Percentiles rank a stretch among this genome's conserved stretches.
phyloP scores from a whole-genome alignment of 2,329 filamentous ascomycete genomes.

The Cladosporium sphaerospermum region DNA sequence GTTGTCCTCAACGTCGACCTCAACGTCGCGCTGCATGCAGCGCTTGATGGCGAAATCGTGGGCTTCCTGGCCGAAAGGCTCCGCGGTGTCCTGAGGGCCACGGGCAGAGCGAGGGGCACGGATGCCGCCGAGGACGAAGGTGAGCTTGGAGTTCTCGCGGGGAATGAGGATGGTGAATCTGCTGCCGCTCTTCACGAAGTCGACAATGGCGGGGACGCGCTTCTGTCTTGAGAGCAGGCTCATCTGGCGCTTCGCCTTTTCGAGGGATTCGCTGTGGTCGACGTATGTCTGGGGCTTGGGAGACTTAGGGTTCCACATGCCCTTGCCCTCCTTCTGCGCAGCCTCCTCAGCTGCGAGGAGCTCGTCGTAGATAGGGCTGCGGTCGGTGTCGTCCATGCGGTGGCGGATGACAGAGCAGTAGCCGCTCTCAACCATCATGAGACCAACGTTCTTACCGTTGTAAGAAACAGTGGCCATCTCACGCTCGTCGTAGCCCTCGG shows the following conservation, averaged over 20 bases:
- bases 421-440: conserved; percentile 82
- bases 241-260: conserved; percentile 93
- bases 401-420: conserved; percentile 93
- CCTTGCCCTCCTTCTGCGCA: conserved; percentile 82
- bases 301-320: conserved; percentile 89
- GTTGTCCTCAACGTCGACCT: conserved; percentile 88
- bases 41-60: conserved; percentile 83
- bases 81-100: conserved; percentile 70
- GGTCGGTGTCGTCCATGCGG: conserved; percentile 87
- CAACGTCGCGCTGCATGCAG: conserved; percentile 89
- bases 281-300: conserved; percentile 75
- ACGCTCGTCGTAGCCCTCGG: conserved; percentile 85
- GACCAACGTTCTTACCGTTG: conserved; percentile 79
- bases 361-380: conserved; percentile 90
- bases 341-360: conserved; percentile 70
- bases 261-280: conserved; percentile 85
- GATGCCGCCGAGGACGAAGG: conserved; percentile 88
- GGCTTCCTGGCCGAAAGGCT: conserved; percentile 93
- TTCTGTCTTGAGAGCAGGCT: conserved; percentile 83
- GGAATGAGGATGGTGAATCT: conserved; percentile 89
- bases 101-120: conserved; percentile 82
- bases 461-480: conserved; percentile 85
- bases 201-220: conserved; percentile 86
- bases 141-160: conserved; percentile 88
- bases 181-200: conserved; percentile 96